A percentile compares a stretch with the other conserved stretches of the same genome.
Conservation (phyloP, 768 basidiomycete genomes). For the Asterophora lycoperdoides region DNA sequence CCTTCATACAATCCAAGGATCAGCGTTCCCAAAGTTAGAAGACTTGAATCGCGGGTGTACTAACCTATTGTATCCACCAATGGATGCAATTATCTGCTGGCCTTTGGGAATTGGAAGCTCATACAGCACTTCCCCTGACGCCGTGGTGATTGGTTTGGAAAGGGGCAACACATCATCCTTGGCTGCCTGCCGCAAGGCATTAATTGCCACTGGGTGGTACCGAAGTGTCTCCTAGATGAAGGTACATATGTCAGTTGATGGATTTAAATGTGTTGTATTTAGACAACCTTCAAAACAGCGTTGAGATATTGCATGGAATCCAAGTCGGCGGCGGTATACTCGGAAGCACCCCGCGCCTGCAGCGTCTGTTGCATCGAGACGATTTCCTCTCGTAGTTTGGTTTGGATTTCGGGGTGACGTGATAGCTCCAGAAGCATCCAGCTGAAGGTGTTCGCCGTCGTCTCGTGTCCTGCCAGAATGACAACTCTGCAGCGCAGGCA, state of each 20-base stretch:
- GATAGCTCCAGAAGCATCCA: slow-evolving; percentile 66
- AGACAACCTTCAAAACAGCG: slow-evolving; percentile 48
- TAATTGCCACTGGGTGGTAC: slow-evolving; percentile 36
- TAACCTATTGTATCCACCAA: slow-evolving; percentile 53
- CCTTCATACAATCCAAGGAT: slow-evolving; percentile 21
- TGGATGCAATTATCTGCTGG: slow-evolving; percentile 43
- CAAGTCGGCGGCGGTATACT: slow-evolving; percentile 40
- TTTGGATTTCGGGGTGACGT: slow-evolving; percentile 53
- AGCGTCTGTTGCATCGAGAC: slow-evolving; percentile 33
- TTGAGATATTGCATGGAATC: slow-evolving; percentile 46
- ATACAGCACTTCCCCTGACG: slow-evolving; percentile 40
- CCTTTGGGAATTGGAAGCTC: slow-evolving; percentile 51
- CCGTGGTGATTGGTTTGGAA: slow-evolving; percentile 44
- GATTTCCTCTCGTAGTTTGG: slow-evolving; percentile 58
- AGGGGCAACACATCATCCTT: slow-evolving; percentile 59
- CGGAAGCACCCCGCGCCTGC: slow-evolving; percentile 31
- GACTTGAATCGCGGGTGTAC: neutral
- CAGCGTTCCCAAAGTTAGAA: neutral
- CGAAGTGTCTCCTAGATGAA: slow-evolving; percentile 40
- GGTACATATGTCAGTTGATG: neutral
- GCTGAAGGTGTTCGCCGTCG: slow-evolving; percentile 51
- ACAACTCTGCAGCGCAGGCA: slow-evolving; percentile 49
- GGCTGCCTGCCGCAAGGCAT: slow-evolving; percentile 34
- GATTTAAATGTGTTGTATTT: slow-evolving; percentile 1
- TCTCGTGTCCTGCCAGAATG: slow-evolving; percentile 55